Percentiles rank a stretch among this genome's conserved stretches.
These are phyloP conservation scores for Cajanus cajan DNA, from an alignment of 306 rosid species.

Conservation along the genomic window DNA sequence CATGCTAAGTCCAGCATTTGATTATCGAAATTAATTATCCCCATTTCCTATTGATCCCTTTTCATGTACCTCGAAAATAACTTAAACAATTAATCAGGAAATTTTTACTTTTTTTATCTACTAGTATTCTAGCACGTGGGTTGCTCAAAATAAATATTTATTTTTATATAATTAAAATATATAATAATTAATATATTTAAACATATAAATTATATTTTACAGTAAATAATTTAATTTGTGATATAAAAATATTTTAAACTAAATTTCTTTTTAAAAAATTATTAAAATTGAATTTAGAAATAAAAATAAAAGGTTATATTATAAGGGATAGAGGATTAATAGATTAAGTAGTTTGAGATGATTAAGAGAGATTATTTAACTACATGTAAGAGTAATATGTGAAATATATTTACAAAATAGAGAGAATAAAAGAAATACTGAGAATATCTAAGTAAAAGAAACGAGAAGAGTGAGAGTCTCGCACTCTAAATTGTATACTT, in stretches of 20 bases:
- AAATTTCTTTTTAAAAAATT: background rate
- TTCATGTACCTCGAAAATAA: background rate
- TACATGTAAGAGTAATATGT: background rate
- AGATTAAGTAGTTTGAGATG: background rate
- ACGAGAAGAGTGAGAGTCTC: background rate
- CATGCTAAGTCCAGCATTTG: background rate
- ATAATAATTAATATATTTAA: background rate
- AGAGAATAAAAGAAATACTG: background rate
- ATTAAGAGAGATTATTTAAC: too few species aligned
- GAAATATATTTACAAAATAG: background rate
- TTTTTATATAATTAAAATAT: background rate
- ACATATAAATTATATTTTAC: too few species aligned
- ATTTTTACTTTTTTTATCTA: too few species aligned
- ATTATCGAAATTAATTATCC: background rate
- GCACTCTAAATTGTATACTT: background rate
- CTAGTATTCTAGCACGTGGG: too few species aligned
- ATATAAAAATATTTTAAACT: too few species aligned
- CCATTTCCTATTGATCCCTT: background rate
- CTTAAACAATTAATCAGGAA: background rate
- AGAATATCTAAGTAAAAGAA: background rate
- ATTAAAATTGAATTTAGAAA: background rate
- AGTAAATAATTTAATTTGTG: too few species aligned
- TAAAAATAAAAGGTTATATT: background rate
- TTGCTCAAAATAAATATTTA: background rate
- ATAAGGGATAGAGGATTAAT: background rate